A percentile compares a stretch with the other conserved stretches of the same genome.
phyloP scores from a whole-genome alignment of 106 monocot genomes.

The Agapanthus africanus region DNA sequence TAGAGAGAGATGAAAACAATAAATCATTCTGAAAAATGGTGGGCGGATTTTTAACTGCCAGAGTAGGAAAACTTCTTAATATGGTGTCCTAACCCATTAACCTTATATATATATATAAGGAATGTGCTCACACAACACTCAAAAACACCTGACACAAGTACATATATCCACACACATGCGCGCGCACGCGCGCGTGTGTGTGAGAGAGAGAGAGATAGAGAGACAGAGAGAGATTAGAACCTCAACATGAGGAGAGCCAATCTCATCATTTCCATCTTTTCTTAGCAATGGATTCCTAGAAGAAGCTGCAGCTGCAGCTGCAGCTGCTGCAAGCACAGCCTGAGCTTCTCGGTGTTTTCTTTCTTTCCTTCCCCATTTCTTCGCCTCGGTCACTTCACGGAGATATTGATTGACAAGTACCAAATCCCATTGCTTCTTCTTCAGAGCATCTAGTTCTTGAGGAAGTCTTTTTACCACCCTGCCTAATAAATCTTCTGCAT shows the following conservation, averaged over 20 bases:
- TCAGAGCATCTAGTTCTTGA: constrained; percentile 50
- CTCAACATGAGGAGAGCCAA: constrained; percentile 23
- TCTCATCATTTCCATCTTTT: constrained; percentile 58
- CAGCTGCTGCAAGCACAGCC: constrained; percentile 67
- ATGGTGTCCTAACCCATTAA: too few relatives aligned
- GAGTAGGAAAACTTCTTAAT: too few relatives aligned
- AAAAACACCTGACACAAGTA: background rate
- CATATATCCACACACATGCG: background rate
- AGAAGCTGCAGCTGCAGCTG: constrained; percentile 63
- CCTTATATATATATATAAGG: too few relatives aligned
- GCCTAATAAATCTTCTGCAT: constrained; percentile 63
- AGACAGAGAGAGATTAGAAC: constrained; percentile 10
- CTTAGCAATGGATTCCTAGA: constrained; percentile 55
- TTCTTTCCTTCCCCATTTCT: constrained; percentile 85
- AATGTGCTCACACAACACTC: too few relatives aligned
- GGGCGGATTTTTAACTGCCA: too few relatives aligned
- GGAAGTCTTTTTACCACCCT: constrained; percentile 52
- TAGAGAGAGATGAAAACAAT: too few relatives aligned
- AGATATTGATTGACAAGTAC: constrained; percentile 69
- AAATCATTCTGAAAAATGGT: too few relatives aligned
- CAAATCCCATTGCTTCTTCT: constrained; percentile 65
- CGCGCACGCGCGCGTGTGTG: background rate
- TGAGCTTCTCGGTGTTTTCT: constrained; percentile 80
- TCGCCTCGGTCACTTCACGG: constrained; percentile 75
- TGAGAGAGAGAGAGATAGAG: background rate